Percentiles rank a stretch among this genome's conserved stretches.
phyloP scores from a whole-genome alignment of 768 basidiomycete species.

The Ramaria rubella region DNA sequence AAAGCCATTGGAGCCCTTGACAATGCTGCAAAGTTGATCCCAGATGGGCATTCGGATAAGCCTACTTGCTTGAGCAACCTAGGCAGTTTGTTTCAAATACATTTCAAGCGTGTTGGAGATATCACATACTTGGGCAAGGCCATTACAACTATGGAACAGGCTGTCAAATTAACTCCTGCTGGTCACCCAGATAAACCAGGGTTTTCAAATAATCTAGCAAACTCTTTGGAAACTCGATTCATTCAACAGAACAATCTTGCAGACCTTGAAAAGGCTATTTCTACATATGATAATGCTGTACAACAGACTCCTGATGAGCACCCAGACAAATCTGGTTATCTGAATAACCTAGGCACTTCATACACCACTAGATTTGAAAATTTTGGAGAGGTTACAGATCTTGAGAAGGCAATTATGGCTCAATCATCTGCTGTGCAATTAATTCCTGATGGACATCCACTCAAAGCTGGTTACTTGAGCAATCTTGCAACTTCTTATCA shows the following conservation, averaged over 20 bases:
- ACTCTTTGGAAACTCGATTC: not conserved
- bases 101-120: conserved; percentile 20
- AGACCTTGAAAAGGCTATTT: not conserved
- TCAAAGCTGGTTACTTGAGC: not conserved
- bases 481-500: not conserved
- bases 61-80: conserved; percentile 16
- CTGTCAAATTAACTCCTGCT: not conserved
- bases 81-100: conserved; percentile 15
- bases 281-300: not conserved
- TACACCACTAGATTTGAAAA: not conserved
- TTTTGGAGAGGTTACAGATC: not conserved
- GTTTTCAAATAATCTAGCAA: not conserved
- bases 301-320: not conserved
- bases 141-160: not conserved
- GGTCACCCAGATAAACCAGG: not conserved
- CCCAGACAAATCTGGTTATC: not conserved
- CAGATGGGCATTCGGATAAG: conserved; percentile 17
- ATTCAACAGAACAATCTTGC: not conserved
- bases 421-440: not conserved
- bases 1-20: conserved; percentile 18
- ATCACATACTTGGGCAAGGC: conserved; percentile 14
- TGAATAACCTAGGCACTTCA: not conserved
- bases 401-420: not conserved
- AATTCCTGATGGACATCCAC: not conserved
- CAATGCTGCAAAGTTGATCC: conserved; percentile 18